These are phyloP conservation scores for Diversispora epigaea DNA, from an alignment of 192 early-diverging fungal genomes.

Conservation along the genomic window DNA sequence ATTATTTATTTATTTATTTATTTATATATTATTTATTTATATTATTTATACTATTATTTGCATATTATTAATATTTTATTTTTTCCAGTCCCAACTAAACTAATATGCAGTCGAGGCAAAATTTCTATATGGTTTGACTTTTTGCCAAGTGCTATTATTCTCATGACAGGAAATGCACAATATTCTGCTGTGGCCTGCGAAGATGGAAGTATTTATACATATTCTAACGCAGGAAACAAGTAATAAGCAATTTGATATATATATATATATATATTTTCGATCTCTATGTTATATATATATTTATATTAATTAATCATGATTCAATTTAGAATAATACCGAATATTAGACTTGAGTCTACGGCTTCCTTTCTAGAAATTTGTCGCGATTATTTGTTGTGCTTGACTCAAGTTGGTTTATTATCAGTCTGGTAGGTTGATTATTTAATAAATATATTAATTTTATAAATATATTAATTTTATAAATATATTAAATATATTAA, in stretches of 20 bases:
- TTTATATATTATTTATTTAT: constrained; percentile 30
- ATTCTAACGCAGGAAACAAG: constrained; percentile 68
- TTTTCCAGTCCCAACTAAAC: constrained; percentile 24
- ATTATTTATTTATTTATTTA: constrained; percentile 30
- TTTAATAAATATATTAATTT: no score
- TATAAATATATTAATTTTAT: no score
- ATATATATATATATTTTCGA: background rate
- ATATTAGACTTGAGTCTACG: constrained; percentile 61
- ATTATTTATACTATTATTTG: background rate
- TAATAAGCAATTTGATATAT: background rate
- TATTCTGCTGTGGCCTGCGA: constrained; percentile 66
- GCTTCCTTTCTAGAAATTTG: constrained; percentile 58
- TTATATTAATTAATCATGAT: background rate
- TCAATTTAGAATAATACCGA: constrained; percentile 61
- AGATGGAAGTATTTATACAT: constrained; percentile 66
- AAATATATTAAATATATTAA: no score
- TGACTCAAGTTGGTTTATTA: constrained; percentile 63
- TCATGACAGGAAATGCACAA: constrained; percentile 55
- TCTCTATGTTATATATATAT: background rate
- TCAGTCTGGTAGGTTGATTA: constrained; percentile 59
- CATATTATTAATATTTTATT: constrained; percentile 29
- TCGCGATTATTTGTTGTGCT: constrained; percentile 60
- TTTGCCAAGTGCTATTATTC: constrained; percentile 56
- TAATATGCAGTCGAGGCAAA: constrained; percentile 52
- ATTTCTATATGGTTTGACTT: constrained; percentile 60